Conservation (phyloP, 345 rosid genomes). For the Draba incana region DNA sequence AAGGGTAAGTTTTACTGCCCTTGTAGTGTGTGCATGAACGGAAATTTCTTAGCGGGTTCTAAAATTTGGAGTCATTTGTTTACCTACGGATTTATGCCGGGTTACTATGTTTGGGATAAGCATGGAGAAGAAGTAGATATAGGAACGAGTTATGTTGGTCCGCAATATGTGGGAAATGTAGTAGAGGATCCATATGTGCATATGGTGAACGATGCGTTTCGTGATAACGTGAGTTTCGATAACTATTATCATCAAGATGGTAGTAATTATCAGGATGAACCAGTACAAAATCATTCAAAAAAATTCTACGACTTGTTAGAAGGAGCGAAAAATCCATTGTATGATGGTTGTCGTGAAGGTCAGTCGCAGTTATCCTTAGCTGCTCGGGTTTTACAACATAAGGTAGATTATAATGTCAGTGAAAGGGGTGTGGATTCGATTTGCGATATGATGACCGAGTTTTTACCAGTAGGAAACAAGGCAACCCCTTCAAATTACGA, state of each 20-base stretch:
- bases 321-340: too few species aligned
- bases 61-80: neutral
- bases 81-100: too few species aligned
- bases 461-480: too few species aligned
- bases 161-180: neutral
- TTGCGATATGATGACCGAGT: too few species aligned
- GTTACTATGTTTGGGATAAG: too few species aligned
- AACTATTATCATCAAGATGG: neutral
- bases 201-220: too few species aligned
- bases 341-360: too few species aligned
- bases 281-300: neutral
- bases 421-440: too few species aligned
- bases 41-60: neutral
- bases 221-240: neutral
- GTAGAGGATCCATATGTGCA: neutral
- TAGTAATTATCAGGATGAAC: neutral
- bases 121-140: neutral
- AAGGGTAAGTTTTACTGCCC: neutral
- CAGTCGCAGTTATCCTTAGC: too few species aligned
- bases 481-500: too few species aligned
- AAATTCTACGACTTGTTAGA: neutral
- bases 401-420: neutral
- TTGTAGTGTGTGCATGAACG: neutral
- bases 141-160: neutral
- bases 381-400: neutral